Evolutionary conservation across 1,284 basidiomycete species (phyloP), one percentile per base, ranked within the genome.

Genomic region (Coriolopsis trogii): DNA sequence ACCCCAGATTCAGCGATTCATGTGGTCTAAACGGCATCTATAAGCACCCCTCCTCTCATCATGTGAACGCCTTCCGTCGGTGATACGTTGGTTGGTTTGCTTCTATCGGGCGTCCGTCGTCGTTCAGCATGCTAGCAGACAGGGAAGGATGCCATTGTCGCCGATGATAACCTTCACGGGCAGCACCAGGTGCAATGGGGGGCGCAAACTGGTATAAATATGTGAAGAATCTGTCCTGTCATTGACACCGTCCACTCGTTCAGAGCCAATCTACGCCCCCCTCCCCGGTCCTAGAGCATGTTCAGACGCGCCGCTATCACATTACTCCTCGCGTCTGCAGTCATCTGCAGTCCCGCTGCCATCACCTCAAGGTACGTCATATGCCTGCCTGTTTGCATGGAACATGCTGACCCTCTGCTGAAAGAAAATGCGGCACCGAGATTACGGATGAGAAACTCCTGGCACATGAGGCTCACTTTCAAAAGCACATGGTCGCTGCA

Each of bases 391-490:
- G 10, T 12, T 36, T 23, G 38, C 60, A 13, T 10, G 12, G 4
- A 6, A 13, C n/a, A 30, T 25, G 2, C 15, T 46, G 29, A 23
- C 8, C 20, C 6, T 16, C 3, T 34, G 9, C 28, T 33, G 13
- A 25, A 37, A 73, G 71, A 56, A 49, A 46, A 38, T 76, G 75
- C 49, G 75, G 74, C 48, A 72, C 70, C 8, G 53, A 51, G 46
- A 70, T 74, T 56, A 68, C 67, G 33, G 68, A 70, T 21, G 71
- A 67, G 7, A 56, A 73, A 39, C 48, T 77, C 34, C 54, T 66
- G 28, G 64, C 61, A 1, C 66, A 70, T 46, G 77, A 80, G 65
- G 67, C 67, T 23, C 72, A 77, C 76, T 63, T 80, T 68, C 59
- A 63, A 21, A 64, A 63, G n/a, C 68, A 78, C 68, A 71, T 71